Evolutionary conservation across 2,329 filamentous ascomycete species (phyloP).

Genomic region (Colletotrichum musae): DNA sequence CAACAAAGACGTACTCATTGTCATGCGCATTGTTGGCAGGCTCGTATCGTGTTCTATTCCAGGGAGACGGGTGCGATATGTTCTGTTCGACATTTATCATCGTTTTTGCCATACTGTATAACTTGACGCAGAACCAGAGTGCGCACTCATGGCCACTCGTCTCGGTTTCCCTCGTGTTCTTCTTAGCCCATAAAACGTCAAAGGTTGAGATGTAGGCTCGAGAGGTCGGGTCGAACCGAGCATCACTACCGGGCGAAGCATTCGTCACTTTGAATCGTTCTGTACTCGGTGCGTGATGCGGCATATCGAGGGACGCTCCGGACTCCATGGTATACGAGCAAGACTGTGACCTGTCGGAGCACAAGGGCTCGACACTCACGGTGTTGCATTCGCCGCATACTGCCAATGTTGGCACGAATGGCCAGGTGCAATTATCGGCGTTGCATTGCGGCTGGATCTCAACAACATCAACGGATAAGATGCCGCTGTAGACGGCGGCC

Average conservation of each 20-base stretch:
- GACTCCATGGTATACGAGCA: conserved; percentile 50
- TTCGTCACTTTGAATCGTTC: conserved; percentile 49
- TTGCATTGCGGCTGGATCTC: conserved; percentile 48
- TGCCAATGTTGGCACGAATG: conserved; percentile 52
- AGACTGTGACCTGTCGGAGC: conserved; percentile 43
- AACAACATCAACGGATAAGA: conserved; percentile 49
- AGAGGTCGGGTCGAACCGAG: conserved; percentile 39
- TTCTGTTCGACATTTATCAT: conserved; percentile 48
- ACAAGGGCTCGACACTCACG: conserved; percentile 38
- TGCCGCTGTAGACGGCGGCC: conserved; percentile 55
- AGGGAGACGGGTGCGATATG: conserved; percentile 42
- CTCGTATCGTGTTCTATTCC: conserved; percentile 49
- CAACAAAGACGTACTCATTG: conserved; percentile 51
- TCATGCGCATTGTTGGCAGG: conserved; percentile 45
- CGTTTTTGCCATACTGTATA: conserved; percentile 47
- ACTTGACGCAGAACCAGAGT: conserved; percentile 56
- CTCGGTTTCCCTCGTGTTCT: conserved; percentile 41
- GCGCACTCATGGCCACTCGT: conserved; percentile 50
- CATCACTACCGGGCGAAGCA: conserved; percentile 39
- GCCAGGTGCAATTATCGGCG: conserved; percentile 54
- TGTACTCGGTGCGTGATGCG: conserved; percentile 41
- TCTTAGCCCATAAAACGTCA: conserved; percentile 51
- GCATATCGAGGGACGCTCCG: conserved; percentile 47
- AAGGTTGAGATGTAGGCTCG: conserved; percentile 53
- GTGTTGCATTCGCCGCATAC: conserved; percentile 53